phyloP scores from a whole-genome alignment of 2,329 filamentous ascomycete species.

The Davidsoniella australis region DNA sequence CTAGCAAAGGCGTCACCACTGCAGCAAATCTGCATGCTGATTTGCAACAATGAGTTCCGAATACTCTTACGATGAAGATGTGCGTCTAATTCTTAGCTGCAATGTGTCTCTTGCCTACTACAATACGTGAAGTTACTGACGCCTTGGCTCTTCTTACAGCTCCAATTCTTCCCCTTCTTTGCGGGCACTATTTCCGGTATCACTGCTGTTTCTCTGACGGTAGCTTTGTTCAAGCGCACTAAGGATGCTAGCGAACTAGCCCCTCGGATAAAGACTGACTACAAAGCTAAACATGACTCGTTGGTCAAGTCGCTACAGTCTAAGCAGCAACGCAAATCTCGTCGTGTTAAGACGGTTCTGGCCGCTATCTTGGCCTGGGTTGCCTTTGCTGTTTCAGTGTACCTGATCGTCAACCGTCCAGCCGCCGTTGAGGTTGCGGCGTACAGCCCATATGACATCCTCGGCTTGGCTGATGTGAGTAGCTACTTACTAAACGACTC shows the following conservation, averaged over 20 bases:
- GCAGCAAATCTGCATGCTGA: conserved; percentile 6
- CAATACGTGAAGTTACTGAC: background rate
- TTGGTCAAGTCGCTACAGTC: conserved; percentile 68
- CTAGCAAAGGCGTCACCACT: too few species aligned
- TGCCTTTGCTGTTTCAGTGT: conserved; percentile 77
- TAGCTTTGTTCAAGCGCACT: conserved; percentile 46
- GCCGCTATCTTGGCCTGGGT: conserved; percentile 64
- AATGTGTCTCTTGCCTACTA: background rate
- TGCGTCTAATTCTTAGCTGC: conserved; percentile 18
- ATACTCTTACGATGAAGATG: conserved; percentile 96
- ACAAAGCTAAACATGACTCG: conserved; percentile 65
- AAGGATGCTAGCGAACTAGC: conserved; percentile 30
- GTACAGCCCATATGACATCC: conserved; percentile 94
- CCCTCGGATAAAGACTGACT: conserved; percentile 29
- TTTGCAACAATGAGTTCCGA: conserved; percentile 64
- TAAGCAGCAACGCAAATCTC: conserved; percentile 78
- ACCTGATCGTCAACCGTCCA: conserved; percentile 53
- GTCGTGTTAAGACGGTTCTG: conserved; percentile 69
- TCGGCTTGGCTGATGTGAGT: conserved; percentile 65
- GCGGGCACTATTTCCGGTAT: conserved; percentile 78
- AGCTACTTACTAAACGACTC: background rate
- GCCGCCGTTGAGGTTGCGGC: conserved; percentile 36
- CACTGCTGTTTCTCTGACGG: conserved; percentile 79
- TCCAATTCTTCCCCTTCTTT: conserved; percentile 98
- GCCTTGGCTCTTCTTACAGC: conserved; percentile 28